Conservation (phyloP, 2,329 filamentous ascomycete species). For the Colletotrichum musicola region DNA sequence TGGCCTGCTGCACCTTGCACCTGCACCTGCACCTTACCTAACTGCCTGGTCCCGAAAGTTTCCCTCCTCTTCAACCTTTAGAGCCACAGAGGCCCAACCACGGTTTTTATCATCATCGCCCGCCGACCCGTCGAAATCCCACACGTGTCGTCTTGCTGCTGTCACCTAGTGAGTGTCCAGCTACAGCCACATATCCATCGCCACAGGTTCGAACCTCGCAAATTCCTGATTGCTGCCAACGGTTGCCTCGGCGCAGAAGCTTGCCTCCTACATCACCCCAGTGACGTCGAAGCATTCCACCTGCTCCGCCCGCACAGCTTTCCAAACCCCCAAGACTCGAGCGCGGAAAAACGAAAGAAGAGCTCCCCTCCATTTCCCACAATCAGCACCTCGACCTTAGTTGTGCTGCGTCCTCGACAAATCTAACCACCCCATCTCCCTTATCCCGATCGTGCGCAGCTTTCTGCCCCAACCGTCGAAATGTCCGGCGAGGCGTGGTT, state of each 20-base stretch:
- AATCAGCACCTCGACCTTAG: conserved; percentile 26
- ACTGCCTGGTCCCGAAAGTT: neutral
- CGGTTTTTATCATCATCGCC: conserved; percentile 18
- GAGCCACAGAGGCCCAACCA: conserved; percentile 13
- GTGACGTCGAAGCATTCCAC: conserved; percentile 39
- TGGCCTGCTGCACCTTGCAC: neutral
- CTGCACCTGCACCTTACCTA: neutral
- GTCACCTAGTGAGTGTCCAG: neutral
- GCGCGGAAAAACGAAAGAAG: conserved; percentile 7
- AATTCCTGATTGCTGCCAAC: conserved; percentile 14
- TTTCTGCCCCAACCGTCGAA: conserved; percentile 46
- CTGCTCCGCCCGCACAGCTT: conserved; percentile 26
- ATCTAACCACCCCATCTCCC: conserved; percentile 11
- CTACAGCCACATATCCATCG: conserved; percentile 17
- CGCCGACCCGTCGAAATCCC: conserved; percentile 16
- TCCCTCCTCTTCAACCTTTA: conserved; percentile 1
- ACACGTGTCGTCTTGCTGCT: conserved; percentile 25
- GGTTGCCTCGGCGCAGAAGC: conserved; percentile 25
- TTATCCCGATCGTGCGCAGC: conserved; percentile 26
- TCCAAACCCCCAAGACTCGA: conserved; percentile 29
- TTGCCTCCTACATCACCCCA: conserved; percentile 34
- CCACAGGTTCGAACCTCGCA: conserved; percentile 1
- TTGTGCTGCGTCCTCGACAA: neutral
- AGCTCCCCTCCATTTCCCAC: conserved; percentile 18
- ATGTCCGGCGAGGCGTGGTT: conserved; percentile 99